A percentile compares a stretch with the other conserved stretches of the same genome.
phyloP scores from a whole-genome alignment of 2,329 filamentous ascomycete genomes.

The Pseudogymnoascus sp. region DNA sequence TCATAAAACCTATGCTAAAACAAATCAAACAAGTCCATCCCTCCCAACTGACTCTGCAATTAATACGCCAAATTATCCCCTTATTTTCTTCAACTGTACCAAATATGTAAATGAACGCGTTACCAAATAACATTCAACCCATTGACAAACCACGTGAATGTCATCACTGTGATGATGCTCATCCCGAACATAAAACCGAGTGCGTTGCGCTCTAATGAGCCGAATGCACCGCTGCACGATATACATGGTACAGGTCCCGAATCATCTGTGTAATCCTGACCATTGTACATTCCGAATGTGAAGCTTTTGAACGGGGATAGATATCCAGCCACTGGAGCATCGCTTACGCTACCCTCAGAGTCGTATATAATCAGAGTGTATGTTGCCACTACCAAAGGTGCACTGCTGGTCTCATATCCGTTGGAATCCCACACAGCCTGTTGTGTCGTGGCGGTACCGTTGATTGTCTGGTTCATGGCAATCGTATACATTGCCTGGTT shows the following conservation, averaged over 20 bases:
- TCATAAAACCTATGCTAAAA: conserved; percentile 1
- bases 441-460: conserved; percentile 39
- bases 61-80: conserved; percentile 2
- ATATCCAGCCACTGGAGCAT: conserved; percentile 48
- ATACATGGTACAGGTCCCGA: conserved; percentile 22
- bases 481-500: conserved; percentile 51
- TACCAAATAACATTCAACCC: conserved; percentile 33
- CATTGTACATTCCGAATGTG: conserved; percentile 50
- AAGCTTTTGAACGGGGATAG: conserved; percentile 42
- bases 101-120: neutral
- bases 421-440: conserved; percentile 25
- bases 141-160: conserved; percentile 57
- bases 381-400: conserved; percentile 43
- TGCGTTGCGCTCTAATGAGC: conserved; percentile 39
- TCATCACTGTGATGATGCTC: conserved; percentile 47
- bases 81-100: neutral
- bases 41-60: neutral
- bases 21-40: neutral
- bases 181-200: conserved; percentile 45
- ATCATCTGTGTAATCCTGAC: conserved; percentile 41
- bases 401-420: conserved; percentile 20
- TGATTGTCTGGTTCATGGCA: conserved; percentile 54
- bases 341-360: conserved; percentile 42
- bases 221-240: conserved; percentile 38
- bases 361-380: conserved; percentile 59